Evolutionary conservation across 208 protist species (phyloP).

Genomic region (Trypanosoma platydactyli): DNA sequence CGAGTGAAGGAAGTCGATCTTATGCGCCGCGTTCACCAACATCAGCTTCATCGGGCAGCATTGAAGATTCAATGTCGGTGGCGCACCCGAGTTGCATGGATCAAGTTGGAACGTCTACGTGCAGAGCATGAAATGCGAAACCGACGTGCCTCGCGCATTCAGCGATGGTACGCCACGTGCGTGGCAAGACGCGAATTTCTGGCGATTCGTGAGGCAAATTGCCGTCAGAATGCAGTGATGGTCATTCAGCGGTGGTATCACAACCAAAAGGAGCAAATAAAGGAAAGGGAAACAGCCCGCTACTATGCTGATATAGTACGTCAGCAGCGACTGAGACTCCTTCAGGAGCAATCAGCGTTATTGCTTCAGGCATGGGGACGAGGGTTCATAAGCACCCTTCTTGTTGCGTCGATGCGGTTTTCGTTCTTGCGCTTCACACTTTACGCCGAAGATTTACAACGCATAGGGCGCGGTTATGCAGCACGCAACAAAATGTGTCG

Average conservation of each 20-base stretch:
- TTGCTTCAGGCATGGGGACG: constrained; percentile 54
- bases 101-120: constrained; percentile 56
- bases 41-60: constrained; percentile 37
- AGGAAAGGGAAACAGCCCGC: constrained; percentile 60
- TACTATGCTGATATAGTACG: constrained; percentile 67
- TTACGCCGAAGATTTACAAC: constrained; percentile 50
- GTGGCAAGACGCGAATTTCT: constrained; percentile 54
- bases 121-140: constrained; percentile 51
- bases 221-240: constrained; percentile 41
- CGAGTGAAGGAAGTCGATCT: constrained; percentile 23
- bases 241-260: constrained; percentile 65
- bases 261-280: constrained; percentile 37
- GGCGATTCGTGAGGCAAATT: constrained; percentile 38
- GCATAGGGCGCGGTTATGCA: constrained; percentile 55
- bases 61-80: constrained; percentile 73
- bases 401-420: constrained; percentile 54
- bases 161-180: constrained; percentile 69
- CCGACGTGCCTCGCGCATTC: constrained; percentile 50
- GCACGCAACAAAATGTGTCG: constrained; percentile 32
- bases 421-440: constrained; percentile 44
- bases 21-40: constrained; percentile 32
- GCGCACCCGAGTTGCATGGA: constrained; percentile 64
- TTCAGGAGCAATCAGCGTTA: constrained; percentile 40
- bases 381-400: constrained; percentile 37
- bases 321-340: constrained; percentile 39